Evolutionary conservation across 495 filamentous ascomycete genomes (phyloP), one percentile per base, ranked within the genome.

Genomic region (Penicillium psychrofluorescens): DNA sequence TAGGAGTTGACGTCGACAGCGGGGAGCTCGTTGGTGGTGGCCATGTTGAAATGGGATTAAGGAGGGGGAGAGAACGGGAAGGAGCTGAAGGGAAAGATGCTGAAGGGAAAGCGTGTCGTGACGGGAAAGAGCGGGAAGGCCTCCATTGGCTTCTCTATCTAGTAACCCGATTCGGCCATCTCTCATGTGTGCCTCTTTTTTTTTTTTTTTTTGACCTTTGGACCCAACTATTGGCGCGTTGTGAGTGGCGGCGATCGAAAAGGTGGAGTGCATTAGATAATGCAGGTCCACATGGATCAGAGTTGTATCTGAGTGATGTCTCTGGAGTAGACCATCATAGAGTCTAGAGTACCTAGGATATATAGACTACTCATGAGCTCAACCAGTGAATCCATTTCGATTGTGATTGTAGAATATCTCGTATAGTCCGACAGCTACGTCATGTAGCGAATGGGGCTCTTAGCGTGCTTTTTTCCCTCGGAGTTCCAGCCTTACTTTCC

Each of bases 1-100:
- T 81, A 95, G 71, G 70, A 74, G 67, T 81, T 73, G 40, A 75
- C 73, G 48, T 80, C 79, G 41, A 74, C 50, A 38, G 76, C 59
- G 38, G 80, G 70, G 39, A 85, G 67, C 4, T 79, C 65, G 44
- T 74, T 78, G 35, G 81, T 85, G 54, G 83, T 85, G 35, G 62
- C 65, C 66, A 76, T 82, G 49, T 45, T 64, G 64, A 46, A 54
- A 14, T 8, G 28, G 27, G 27, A 14, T 31, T 31, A 32, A 37
- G 36, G 29, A 35, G 32, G 14, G 49, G 46, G 11, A 34, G 35
- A 42, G 38, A 41, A 43, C 39, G 33, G 0, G 9, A 35, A 43
- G 29, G 40, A 14, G 33, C 35, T 35, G 32, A 34, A 6, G 32
- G n/a, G 32, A 5, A 34, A 12, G 9, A n/a, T n/a, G 33, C 35